Conservation (phyloP, 306 rosid species). For the Prunus campanulata region DNA sequence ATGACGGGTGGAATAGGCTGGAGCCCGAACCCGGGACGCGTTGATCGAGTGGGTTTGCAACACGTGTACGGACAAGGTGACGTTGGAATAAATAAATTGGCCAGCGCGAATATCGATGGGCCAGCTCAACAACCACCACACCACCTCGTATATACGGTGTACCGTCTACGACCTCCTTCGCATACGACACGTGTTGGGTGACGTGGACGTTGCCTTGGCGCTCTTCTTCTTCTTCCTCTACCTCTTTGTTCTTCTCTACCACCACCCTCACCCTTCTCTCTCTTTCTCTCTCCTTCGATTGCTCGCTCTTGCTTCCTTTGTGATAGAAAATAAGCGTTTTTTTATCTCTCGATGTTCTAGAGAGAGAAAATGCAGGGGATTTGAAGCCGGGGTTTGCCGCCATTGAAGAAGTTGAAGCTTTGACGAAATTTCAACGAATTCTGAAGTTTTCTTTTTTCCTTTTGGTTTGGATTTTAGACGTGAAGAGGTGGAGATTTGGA, state of each 20-base stretch:
- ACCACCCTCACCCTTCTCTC: slow-evolving; percentile 21
- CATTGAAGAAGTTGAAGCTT: slow-evolving; percentile 31
- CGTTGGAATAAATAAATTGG: slow-evolving; percentile 37
- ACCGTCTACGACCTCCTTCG: slow-evolving; percentile 29
- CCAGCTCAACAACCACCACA: slow-evolving; percentile 79
- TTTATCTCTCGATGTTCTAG: slow-evolving; percentile 22
- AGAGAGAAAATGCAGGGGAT: slow-evolving; percentile 39
- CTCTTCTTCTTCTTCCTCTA: slow-evolving; percentile 26
- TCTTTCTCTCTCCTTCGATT: slow-evolving; percentile 6
- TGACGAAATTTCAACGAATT: neutral
- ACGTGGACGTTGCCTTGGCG: slow-evolving; percentile 74
- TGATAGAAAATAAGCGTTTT: slow-evolving; percentile 9
- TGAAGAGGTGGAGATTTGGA: slow-evolving; percentile 18
- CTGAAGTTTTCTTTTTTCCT: neutral
- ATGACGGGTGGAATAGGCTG: slow-evolving; percentile 44
- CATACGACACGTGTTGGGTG: slow-evolving; percentile 78
- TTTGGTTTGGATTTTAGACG: neutral
- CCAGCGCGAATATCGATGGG: slow-evolving; percentile 53
- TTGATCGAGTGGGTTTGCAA: slow-evolving; percentile 25
- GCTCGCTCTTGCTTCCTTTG: slow-evolving; percentile 22
- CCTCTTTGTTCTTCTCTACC: slow-evolving; percentile 17
- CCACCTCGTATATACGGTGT: slow-evolving; percentile 53
- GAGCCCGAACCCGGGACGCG: slow-evolving; percentile 37
- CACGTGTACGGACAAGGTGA: slow-evolving; percentile 61
- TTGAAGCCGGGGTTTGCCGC: neutral